A percentile compares a stretch with the other conserved stretches of the same genome.
Evolutionary conservation across 2,329 filamentous ascomycete species (phyloP).

Genomic region (Bipolaris bicolor): DNA sequence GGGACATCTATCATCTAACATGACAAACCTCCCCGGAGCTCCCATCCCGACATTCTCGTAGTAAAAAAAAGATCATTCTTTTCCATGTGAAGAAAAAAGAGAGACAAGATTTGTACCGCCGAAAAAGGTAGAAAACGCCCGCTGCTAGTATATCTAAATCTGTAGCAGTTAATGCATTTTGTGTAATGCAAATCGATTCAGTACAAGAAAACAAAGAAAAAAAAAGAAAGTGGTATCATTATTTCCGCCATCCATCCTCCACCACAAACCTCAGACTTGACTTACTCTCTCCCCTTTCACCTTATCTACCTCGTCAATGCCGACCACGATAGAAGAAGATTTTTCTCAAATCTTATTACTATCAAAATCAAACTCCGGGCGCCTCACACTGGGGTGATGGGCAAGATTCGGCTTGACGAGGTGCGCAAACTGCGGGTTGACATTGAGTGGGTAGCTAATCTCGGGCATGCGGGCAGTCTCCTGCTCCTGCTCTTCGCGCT

Average conservation of each 20-base stretch:
- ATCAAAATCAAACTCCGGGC: slow-evolving; percentile 38
- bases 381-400: slow-evolving; percentile 56
- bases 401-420: slow-evolving; percentile 63
- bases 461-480: slow-evolving; percentile 56
- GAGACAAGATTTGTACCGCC: background rate
- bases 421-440: slow-evolving; percentile 60
- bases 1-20: background rate
- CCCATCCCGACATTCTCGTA: background rate
- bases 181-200: background rate
- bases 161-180: slow-evolving; percentile 12
- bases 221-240: slow-evolving; percentile 45
- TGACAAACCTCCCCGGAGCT: background rate
- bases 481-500: slow-evolving; percentile 42
- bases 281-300: background rate
- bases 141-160: background rate
- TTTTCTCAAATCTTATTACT: slow-evolving; percentile 29
- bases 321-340: background rate
- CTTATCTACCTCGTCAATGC: background rate
- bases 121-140: slow-evolving; percentile 7
- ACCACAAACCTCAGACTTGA: background rate
- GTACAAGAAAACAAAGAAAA: slow-evolving; percentile 5
- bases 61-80: too few relatives aligned
- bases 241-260: slow-evolving; percentile 6
- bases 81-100: background rate
- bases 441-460: slow-evolving; percentile 63